Evolutionary conservation across 2,329 filamentous ascomycete genomes (phyloP).

Genomic region (Cladosporium sp.): DNA sequence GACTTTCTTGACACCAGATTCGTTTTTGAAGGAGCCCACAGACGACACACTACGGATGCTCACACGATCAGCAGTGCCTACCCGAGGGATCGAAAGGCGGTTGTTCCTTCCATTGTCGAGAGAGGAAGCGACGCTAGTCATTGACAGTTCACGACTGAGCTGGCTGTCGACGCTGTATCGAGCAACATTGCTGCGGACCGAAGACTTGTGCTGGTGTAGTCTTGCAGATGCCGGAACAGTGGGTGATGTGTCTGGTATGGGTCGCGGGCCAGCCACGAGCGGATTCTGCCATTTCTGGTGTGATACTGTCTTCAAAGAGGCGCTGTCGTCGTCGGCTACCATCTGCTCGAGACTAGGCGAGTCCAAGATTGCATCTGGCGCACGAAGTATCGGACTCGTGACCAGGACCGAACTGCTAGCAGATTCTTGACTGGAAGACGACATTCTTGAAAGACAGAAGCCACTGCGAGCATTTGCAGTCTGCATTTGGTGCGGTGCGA

Average conservation of each 20-base stretch:
- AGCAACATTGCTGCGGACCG: slow-evolving; percentile 25
- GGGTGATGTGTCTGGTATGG: slow-evolving; percentile 6
- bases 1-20: slow-evolving; percentile 26
- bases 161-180: slow-evolving; percentile 23
- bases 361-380: slow-evolving; percentile 15
- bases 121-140: slow-evolving; percentile 22
- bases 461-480: slow-evolving; percentile 14
- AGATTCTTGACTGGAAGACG: slow-evolving; percentile 38
- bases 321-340: slow-evolving; percentile 24
- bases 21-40: slow-evolving; percentile 19
- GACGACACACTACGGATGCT: slow-evolving; percentile 34
- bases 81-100: slow-evolving; percentile 27
- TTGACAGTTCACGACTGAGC: slow-evolving; percentile 19
- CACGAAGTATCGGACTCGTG: slow-evolving; percentile 33
- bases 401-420: slow-evolving; percentile 39
- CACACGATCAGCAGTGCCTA: slow-evolving; percentile 33
- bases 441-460: slow-evolving; percentile 33
- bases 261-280: slow-evolving; percentile 30
- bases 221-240: slow-evolving; percentile 20
- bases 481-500: slow-evolving; percentile 15
- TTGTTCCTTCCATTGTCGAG: slow-evolving; percentile 21
- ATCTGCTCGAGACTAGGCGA: slow-evolving; percentile 27
- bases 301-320: slow-evolving; percentile 33
- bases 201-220: slow-evolving; percentile 22
- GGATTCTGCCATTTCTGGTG: slow-evolving; percentile 35